Base-by-base conservation (phyloP, 2,329 filamentous ascomycete genomes). In the Fusarium sp. region DNA sequence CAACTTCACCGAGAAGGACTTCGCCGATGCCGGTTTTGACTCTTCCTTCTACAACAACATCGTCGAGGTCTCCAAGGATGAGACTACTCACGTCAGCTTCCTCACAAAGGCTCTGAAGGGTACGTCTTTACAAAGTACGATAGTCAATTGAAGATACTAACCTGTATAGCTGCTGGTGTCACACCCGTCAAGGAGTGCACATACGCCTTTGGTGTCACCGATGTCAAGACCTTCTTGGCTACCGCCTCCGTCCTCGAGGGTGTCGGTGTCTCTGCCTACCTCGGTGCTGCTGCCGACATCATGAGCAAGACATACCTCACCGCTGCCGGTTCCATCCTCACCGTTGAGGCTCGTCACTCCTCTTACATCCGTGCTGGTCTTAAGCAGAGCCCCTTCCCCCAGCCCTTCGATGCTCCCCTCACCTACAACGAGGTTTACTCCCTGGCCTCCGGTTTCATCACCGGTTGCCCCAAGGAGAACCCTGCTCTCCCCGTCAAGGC, bases 191-290 rank as follows among this genome's bases (percentile, higher is more conserved):
- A 78, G 15, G 82, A 82, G 28, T 89, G 87, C 77, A 84, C 77
- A 2, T 92, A 91, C 80, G 74, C 79, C 53, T 92, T 92, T 44
- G 87, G 88, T 44, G 81, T 82, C 62, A 89, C 88, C 66, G 82
- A 85, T 63, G 83, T 84, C 76, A 84, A 87, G 66, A 80, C 80
- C 23, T 90, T 90, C 78, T 80, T 92, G 1, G 85, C 84, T 6
- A 89, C 89, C 2, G 89, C 86, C 26, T 85, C 85, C 57, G 89
- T 92, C 73, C 81, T 92, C 29, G 85, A 91, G 57, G 89, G 92
- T 73, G 84, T 89, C 31, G 85, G 89, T 12, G 89, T 92, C 80
- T 85, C 85, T 3, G 81, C 90, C 6, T 90, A 89, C 80, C 80
- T 91, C 68, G 89, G 90, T 39, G 89, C 88, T 20, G 89, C 89